These are phyloP conservation scores for Colletotrichum higginsianum DNA, from an alignment of 2,329 filamentous ascomycete species.

Conservation along the genomic window DNA sequence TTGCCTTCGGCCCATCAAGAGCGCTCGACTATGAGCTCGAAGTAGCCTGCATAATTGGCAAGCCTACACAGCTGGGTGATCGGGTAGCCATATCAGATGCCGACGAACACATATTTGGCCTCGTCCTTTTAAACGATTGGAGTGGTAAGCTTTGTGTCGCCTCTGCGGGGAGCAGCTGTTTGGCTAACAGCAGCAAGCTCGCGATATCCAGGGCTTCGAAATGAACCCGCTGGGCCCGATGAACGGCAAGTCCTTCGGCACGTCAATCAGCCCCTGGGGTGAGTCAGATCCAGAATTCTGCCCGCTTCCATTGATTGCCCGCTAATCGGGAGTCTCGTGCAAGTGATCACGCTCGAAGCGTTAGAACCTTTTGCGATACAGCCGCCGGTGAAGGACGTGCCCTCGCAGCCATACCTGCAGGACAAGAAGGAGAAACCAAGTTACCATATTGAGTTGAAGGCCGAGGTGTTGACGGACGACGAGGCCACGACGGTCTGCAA, in stretches of 20 bases:
- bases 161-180: background rate
- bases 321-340: background rate
- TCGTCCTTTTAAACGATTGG: slow-evolving; percentile 77
- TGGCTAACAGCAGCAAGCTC: slow-evolving; percentile 54
- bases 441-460: slow-evolving; percentile 52
- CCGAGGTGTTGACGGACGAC: slow-evolving; percentile 47
- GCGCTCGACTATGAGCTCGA: slow-evolving; percentile 62
- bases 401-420: slow-evolving; percentile 50
- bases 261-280: slow-evolving; percentile 72
- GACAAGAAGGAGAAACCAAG: slow-evolving; percentile 52
- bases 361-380: slow-evolving; percentile 70
- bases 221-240: slow-evolving; percentile 74
- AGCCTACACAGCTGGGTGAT: slow-evolving; percentile 54
- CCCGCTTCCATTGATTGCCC: background rate
- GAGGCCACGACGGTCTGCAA: slow-evolving; percentile 48
- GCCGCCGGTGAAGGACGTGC: slow-evolving; percentile 43
- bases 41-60: slow-evolving; percentile 61
- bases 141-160: slow-evolving; percentile 58
- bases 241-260: slow-evolving; percentile 73
- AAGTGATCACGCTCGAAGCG: slow-evolving; percentile 70
- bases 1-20: slow-evolving; percentile 50
- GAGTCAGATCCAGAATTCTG: background rate
- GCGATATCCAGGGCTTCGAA: slow-evolving; percentile 74
- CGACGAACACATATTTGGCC: slow-evolving; percentile 73
- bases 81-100: slow-evolving; percentile 61